Conservation (phyloP, 176 grass and related monocot genomes). For the Hordeum marinum region DNA sequence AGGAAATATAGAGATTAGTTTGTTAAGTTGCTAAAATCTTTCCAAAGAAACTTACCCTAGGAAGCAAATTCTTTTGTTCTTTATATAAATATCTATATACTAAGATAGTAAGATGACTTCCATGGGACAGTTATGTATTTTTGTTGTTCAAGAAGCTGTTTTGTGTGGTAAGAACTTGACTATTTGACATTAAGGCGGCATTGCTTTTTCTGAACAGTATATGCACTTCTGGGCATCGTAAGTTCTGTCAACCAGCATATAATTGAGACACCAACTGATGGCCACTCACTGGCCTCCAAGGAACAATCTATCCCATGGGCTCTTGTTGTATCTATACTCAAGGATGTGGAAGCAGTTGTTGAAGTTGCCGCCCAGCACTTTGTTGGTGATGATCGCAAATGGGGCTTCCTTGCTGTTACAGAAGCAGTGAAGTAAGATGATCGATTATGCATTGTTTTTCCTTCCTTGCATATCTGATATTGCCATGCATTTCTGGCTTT, state of each 20-base stretch:
- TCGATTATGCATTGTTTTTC: constrained; percentile 14
- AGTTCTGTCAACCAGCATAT: constrained; percentile 95
- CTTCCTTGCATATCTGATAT: constrained; percentile 17
- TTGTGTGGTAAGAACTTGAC: constrained; percentile 6
- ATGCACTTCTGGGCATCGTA: constrained; percentile 85
- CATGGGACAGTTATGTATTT: neutral
- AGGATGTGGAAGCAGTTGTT: constrained; percentile 87
- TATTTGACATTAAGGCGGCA: neutral
- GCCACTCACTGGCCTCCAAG: constrained; percentile 22
- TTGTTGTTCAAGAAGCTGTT: constrained; percentile 1
- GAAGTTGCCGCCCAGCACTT: constrained; percentile 88
- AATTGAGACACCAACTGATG: constrained; percentile 57
- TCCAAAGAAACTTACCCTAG: neutral
- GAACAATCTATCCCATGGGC: constrained; percentile 65
- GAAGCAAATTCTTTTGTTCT: neutral
- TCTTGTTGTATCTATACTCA: constrained; percentile 74
- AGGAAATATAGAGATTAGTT: neutral
- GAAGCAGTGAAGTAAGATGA: constrained; percentile 82
- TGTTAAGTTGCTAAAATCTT: constrained; percentile 1
- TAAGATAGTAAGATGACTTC: neutral
- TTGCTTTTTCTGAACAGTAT: constrained; percentile 55
- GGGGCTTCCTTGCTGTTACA: constrained; percentile 75
- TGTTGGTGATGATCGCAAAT: constrained; percentile 80
- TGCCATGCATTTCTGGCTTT: neutral
- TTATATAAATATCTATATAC: neutral